These are phyloP conservation scores for Geranomyces michiganensis DNA, from an alignment of 192 early-diverging fungal species.

Conservation along the genomic window DNA sequence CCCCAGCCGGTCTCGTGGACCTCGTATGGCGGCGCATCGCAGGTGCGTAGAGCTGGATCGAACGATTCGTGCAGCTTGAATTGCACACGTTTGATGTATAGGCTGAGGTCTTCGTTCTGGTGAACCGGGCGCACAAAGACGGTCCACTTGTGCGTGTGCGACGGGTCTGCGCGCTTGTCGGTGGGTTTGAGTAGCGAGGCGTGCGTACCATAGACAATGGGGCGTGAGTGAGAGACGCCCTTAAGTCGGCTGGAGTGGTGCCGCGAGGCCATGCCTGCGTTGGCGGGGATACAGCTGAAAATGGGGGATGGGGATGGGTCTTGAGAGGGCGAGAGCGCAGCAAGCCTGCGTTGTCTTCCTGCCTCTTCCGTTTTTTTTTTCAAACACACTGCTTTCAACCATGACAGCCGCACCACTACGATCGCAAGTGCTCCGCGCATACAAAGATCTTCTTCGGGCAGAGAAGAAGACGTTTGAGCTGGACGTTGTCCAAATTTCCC, in stretches of 20 bases:
- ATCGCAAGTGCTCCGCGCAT: constrained; percentile 27
- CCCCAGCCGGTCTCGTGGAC: constrained; percentile 98
- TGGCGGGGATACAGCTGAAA: no score
- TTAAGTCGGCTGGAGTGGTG: constrained; percentile 4
- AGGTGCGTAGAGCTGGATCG: constrained; percentile 65
- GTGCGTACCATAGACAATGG: constrained; percentile 86
- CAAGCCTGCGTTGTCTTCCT: no score
- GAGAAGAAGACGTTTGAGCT: constrained; percentile 31
- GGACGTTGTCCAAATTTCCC: constrained; percentile 4
- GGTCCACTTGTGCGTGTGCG: constrained; percentile 97
- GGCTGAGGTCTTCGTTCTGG: constrained; percentile 78
- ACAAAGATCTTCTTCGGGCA: constrained; percentile 33
- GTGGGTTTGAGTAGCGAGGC: constrained; percentile 64
- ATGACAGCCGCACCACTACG: constrained; percentile 14
- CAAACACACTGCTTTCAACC: neutral
- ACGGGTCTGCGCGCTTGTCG: constrained; percentile 61
- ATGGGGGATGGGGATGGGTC: no score
- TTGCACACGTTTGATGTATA: constrained; percentile 83
- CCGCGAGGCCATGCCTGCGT: no score
- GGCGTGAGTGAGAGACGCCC: constrained; percentile 33
- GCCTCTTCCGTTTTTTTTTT: neutral
- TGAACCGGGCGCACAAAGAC: constrained; percentile 84
- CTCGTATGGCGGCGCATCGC: constrained; percentile 87
- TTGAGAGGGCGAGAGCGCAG: no score
- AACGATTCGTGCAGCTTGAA: constrained; percentile 98